Evolutionary conservation across 23 red algal genomes (phyloP), one percentile per base, ranked within the genome.

Genomic region (Pyropia yezoensis): DNA sequence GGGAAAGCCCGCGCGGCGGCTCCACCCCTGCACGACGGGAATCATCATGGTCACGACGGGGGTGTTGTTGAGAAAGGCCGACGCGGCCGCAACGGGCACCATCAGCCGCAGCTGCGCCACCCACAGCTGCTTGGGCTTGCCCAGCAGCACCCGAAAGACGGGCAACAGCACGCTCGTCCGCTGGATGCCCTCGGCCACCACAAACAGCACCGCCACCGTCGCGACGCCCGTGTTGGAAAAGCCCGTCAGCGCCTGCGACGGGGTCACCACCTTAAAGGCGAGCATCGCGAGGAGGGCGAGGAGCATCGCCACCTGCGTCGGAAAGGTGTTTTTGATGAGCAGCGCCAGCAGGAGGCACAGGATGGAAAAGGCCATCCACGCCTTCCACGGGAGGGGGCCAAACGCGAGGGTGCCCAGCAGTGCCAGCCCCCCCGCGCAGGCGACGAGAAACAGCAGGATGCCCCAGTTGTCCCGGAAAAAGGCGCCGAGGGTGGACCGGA

Each of bases 151-250:
- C 15, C 87, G 77, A 53, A 91, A 91, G 27, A 82, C 34, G 17
- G 76, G 68, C 27, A 63, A 33, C 59, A 91, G 54, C 14, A 75
- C 50, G 13, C 61, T 70, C 26, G 87, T 91, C 39, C 87, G 55
- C 53, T 91, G 77, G 33, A 91, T 78, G 17, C 87, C 87, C 22
- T 91, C 87, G 19, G 87, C 76, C 14, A 91, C 87, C 45, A 80
- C 74, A 69, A 83, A 91, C 1, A 82, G 63, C 17, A 91, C 71
- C 18, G 87, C 87, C 1, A 91, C 87, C 2, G 87, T 65, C 9
- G 70, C 70, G 7, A 91, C 76, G 21, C 87, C 87, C 17, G 53
- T 28, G 59, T 91, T 91, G 3, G 78, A 77, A 55, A 91, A 91
- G 11, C 87, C 87, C 18, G 51, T 62, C 26, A 75, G 55, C 7